phyloP scores from a whole-genome alignment of 257 asterid genomes.

The Fraxinus quadrangulata region DNA sequence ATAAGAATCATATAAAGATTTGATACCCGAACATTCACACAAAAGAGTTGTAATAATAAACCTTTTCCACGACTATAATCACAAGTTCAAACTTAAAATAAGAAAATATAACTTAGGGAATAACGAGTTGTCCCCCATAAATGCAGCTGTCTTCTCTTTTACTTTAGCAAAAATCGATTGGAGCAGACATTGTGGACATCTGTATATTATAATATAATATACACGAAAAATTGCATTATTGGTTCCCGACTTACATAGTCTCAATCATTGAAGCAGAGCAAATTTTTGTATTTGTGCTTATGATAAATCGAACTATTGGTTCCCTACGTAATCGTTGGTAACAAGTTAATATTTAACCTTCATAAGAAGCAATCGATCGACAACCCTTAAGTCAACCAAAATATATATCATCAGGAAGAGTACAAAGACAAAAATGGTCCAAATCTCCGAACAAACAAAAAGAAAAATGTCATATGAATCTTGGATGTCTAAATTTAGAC shows the following conservation, averaged over 20 bases:
- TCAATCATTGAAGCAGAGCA: not conserved
- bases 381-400: too few relatives aligned
- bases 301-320: not conserved
- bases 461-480: too few relatives aligned
- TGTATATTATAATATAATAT: not conserved
- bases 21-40: slow-evolving; percentile 34
- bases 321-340: too few relatives aligned
- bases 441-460: too few relatives aligned
- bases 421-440: too few relatives aligned
- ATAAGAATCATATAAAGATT: slow-evolving; percentile 34
- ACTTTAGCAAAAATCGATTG: slow-evolving; percentile 33
- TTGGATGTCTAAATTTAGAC: too few relatives aligned
- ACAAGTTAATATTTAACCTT: too few relatives aligned
- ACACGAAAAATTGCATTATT: not conserved
- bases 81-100: slow-evolving; percentile 32
- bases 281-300: not conserved
- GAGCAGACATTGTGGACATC: slow-evolving; percentile 29
- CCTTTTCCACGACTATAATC: slow-evolving; percentile 31
- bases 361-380: too few relatives aligned
- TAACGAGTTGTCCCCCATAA: slow-evolving; percentile 64
- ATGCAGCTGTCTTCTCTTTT: slow-evolving; percentile 50
- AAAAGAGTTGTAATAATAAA: slow-evolving; percentile 8
- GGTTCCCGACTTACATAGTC: not conserved
- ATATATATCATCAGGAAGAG: too few relatives aligned
- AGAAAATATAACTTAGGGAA: slow-evolving; percentile 4